These are phyloP conservation scores for Ocimum tenuiflorum DNA, from an alignment of 257 asterid species.

Conservation along the genomic window DNA sequence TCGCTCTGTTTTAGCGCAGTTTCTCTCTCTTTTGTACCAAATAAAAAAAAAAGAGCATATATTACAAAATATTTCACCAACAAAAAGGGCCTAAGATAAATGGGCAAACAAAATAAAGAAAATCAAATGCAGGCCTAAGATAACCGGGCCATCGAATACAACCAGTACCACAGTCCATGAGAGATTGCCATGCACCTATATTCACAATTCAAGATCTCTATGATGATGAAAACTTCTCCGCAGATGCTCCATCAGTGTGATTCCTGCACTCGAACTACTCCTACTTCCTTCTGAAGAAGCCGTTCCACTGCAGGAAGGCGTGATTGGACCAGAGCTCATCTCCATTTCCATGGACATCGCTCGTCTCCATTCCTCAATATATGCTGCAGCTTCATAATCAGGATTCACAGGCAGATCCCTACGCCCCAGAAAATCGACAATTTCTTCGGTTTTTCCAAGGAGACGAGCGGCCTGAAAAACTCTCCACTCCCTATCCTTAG, in stretches of 20 bases:
- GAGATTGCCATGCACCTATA: too few species aligned
- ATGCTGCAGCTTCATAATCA: constrained; percentile 18
- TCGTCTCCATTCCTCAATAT: constrained; percentile 30
- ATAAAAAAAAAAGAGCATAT: too few species aligned
- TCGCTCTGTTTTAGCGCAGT: too few species aligned
- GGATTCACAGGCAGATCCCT: constrained; percentile 17
- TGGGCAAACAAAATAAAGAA: too few species aligned
- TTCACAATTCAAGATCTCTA: neutral
- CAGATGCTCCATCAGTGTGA: neutral
- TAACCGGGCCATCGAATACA: too few species aligned
- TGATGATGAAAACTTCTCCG: neutral
- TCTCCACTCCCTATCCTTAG: constrained; percentile 29
- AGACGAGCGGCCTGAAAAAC: constrained; percentile 31
- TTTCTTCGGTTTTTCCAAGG: constrained; percentile 31
- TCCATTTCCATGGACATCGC: neutral
- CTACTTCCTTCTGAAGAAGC: neutral
- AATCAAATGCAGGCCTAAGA: too few species aligned
- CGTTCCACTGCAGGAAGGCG: neutral
- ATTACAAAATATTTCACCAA: too few species aligned
- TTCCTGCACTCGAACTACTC: neutral
- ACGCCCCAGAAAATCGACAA: constrained; percentile 25
- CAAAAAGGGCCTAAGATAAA: too few species aligned
- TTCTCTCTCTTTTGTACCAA: too few species aligned
- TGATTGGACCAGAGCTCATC: neutral
- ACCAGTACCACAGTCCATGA: too few species aligned